Percentiles rank a stretch among this genome's conserved stretches.
Conservation (phyloP, 306 rosid genomes). For the Cicer bijugum region DNA sequence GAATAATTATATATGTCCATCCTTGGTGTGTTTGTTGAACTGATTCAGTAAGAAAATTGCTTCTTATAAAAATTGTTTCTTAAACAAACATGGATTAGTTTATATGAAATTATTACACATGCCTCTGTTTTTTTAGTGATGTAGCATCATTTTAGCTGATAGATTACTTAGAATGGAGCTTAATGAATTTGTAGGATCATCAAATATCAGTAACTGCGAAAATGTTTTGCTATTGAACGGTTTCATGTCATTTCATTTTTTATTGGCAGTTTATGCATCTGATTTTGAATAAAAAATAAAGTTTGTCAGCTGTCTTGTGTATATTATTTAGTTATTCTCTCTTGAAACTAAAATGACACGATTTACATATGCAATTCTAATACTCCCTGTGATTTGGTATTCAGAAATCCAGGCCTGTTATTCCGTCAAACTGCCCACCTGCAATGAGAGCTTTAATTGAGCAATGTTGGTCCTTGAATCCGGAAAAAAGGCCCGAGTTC, state of each 20-base stretch:
- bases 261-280: neutral
- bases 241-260: slow-evolving; percentile 23
- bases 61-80: slow-evolving; percentile 1
- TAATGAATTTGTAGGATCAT: slow-evolving; percentile 8
- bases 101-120: slow-evolving; percentile 9
- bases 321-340: neutral
- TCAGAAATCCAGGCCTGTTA: slow-evolving; percentile 80
- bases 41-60: neutral
- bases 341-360: slow-evolving; percentile 3
- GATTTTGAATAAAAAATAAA: neutral
- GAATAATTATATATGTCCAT: slow-evolving; percentile 1
- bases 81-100: slow-evolving; percentile 23
- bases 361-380: slow-evolving; percentile 42
- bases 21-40: neutral
- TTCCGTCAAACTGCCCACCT: slow-evolving; percentile 72
- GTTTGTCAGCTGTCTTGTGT: slow-evolving; percentile 3
- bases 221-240: neutral
- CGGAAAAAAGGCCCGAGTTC: slow-evolving; percentile 88
- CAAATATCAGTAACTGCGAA: neutral
- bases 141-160: slow-evolving; percentile 22
- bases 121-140: slow-evolving; percentile 35
- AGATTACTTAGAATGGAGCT: slow-evolving; percentile 28
- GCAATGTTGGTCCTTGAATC: slow-evolving; percentile 84
- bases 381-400: slow-evolving; percentile 20
- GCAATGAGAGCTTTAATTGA: slow-evolving; percentile 81